Percentiles rank a stretch among this genome's conserved stretches.
Conservation (phyloP, 2,329 filamentous ascomycete species). For the Leptographium procerum region DNA sequence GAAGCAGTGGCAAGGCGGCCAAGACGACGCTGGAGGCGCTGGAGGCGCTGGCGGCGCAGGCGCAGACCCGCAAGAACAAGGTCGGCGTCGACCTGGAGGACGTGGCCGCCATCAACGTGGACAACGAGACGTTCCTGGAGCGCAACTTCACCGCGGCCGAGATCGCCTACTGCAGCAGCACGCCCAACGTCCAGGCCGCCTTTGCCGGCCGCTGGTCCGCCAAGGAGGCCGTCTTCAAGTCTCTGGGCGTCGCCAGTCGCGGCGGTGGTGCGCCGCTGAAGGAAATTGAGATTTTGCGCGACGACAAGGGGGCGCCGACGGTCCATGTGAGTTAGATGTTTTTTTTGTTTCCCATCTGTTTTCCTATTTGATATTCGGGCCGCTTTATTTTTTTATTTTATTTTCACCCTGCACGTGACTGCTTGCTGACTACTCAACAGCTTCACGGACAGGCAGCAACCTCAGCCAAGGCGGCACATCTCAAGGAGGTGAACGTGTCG, state of each 20-base stretch:
- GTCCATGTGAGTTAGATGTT: slow-evolving; percentile 63
- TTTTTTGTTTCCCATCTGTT: too few relatives aligned
- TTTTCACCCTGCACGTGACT: not conserved
- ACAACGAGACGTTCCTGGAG: slow-evolving; percentile 87
- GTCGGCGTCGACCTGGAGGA: slow-evolving; percentile 92
- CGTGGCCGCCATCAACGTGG: slow-evolving; percentile 76
- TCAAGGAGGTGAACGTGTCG: slow-evolving; percentile 82
- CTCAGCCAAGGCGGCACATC: slow-evolving; percentile 74
- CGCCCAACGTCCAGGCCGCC: slow-evolving; percentile 58
- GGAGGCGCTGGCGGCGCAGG: slow-evolving; percentile 60
- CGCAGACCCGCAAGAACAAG: slow-evolving; percentile 56
- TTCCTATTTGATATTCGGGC: too few relatives aligned
- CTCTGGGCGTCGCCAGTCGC: slow-evolving; percentile 72
- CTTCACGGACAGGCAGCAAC: slow-evolving; percentile 74
- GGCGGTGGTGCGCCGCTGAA: slow-evolving; percentile 82
- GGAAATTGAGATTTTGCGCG: slow-evolving; percentile 85
- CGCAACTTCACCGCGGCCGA: slow-evolving; percentile 86
- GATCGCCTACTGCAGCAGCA: slow-evolving; percentile 74
- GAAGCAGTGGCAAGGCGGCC: slow-evolving; percentile 20
- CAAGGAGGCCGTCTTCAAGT: slow-evolving; percentile 99
- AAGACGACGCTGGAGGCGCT: slow-evolving; percentile 64
- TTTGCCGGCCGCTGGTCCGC: slow-evolving; percentile 95
- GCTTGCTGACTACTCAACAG: slow-evolving; percentile 31
- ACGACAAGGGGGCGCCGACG: slow-evolving; percentile 69
- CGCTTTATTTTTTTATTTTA: not conserved